Conservation (phyloP, 2,329 filamentous ascomycete species). For the Didymosphaeria variabile region DNA sequence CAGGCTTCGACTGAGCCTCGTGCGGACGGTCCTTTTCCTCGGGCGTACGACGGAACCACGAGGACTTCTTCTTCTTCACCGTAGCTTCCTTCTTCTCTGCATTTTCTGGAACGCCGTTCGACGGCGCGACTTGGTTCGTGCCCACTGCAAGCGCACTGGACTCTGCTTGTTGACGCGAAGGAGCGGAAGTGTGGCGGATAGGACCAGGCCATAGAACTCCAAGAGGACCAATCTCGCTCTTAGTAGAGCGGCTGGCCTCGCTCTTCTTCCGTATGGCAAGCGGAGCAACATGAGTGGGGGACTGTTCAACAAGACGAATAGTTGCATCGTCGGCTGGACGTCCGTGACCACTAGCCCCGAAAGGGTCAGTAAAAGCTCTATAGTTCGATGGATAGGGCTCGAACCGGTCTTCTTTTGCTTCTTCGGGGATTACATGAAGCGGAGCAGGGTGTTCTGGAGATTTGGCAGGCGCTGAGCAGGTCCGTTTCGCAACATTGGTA, state of each 20-base stretch:
- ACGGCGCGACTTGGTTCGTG: conserved; percentile 15
- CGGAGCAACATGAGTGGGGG: conserved; percentile 61
- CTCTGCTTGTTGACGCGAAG: conserved; percentile 32
- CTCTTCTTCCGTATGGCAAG: conserved; percentile 64
- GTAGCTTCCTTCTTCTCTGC: conserved; percentile 36
- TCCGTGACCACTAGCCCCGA: conserved; percentile 36
- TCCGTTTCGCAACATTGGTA: conserved; percentile 49
- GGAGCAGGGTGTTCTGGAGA: conserved; percentile 41
- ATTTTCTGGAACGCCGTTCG: conserved; percentile 15
- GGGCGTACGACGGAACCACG: conserved; percentile 54
- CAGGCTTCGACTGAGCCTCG: conserved; percentile 41
- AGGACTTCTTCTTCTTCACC: conserved; percentile 56
- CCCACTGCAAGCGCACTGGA: conserved; percentile 31
- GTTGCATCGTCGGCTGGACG: conserved; percentile 53
- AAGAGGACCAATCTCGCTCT: conserved; percentile 22
- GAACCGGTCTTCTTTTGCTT: conserved; percentile 51
- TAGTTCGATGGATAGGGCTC: conserved; percentile 37
- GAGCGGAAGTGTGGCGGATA: conserved; percentile 22
- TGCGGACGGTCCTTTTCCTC: conserved; percentile 46
- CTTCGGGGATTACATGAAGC: conserved; percentile 63
- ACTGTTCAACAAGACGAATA: conserved; percentile 66
- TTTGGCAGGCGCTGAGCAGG: conserved; percentile 56
- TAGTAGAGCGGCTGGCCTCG: conserved; percentile 42
- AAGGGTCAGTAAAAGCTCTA: conserved; percentile 56
- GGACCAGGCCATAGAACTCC: conserved; percentile 29